A percentile compares a stretch with the other conserved stretches of the same genome.
Conservation (phyloP, 2,329 filamentous ascomycete genomes). For the Hirsutella minnesotensis region DNA sequence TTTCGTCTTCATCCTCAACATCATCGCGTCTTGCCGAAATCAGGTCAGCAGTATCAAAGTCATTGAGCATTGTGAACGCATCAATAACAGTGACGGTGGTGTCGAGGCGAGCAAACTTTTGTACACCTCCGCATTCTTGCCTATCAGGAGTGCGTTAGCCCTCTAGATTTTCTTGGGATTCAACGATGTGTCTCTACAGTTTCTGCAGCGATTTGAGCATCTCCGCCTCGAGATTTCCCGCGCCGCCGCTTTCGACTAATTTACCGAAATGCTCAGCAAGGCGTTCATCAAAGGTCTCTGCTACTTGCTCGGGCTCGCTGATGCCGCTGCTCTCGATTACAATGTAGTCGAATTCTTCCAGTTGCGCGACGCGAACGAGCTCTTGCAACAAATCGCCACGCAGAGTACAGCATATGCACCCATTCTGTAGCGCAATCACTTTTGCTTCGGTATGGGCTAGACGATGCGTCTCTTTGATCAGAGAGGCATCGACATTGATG, state of each 20-base stretch:
- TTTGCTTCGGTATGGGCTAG: constrained; percentile 50
- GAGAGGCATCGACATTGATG: constrained; percentile 52
- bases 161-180: no score
- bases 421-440: constrained; percentile 57
- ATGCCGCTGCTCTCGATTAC: constrained; percentile 62
- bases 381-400: constrained; percentile 61
- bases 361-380: constrained; percentile 49
- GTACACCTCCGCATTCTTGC: constrained; percentile 48
- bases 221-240: constrained; percentile 19
- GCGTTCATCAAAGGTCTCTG: constrained; percentile 56
- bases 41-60: constrained; percentile 60
- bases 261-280: constrained; percentile 34
- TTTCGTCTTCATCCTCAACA: constrained; percentile 54
- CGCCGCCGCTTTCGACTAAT: constrained; percentile 17
- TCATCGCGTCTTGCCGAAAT: constrained; percentile 52
- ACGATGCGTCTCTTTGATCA: constrained; percentile 43
- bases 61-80: constrained; percentile 59
- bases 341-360: constrained; percentile 57
- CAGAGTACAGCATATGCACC: constrained; percentile 67
- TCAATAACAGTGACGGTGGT: constrained; percentile 65
- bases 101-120: constrained; percentile 54
- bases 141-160: constrained; percentile 9
- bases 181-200: constrained; percentile 16
- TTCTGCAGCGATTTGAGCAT: constrained; percentile 23
- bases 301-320: constrained; percentile 62